A percentile compares a stretch with the other conserved stretches of the same genome.
phyloP scores from a whole-genome alignment of 108 stramenopile genomes.

The Nitzschia putrida region DNA sequence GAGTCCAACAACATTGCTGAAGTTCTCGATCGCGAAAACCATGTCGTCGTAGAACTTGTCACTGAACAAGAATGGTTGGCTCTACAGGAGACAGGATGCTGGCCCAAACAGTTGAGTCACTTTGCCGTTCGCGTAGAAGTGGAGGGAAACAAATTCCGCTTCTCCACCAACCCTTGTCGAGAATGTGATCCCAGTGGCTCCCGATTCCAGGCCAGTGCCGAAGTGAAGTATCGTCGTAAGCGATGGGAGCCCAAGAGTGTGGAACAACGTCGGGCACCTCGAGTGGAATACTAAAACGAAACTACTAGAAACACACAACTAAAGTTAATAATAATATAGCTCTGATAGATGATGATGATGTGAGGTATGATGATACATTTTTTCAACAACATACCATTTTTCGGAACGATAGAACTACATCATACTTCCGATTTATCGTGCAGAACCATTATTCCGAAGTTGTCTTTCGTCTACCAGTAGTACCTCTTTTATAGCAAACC shows the following conservation, averaged over 20 bases:
- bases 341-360: too few species aligned
- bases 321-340: too few species aligned
- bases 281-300: slow-evolving; percentile 23
- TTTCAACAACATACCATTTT: too few species aligned
- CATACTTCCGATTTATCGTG: too few species aligned
- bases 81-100: slow-evolving; percentile 62
- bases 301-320: too few species aligned
- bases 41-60: slow-evolving; percentile 76
- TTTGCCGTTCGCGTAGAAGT: slow-evolving; percentile 31
- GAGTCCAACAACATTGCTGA: slow-evolving; percentile 25
- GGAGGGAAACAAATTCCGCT: slow-evolving; percentile 29
- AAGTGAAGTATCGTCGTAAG: slow-evolving; percentile 33
- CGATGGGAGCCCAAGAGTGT: slow-evolving; percentile 30
- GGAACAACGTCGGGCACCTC: slow-evolving; percentile 23
- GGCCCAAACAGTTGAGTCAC: slow-evolving; percentile 25
- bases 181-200: slow-evolving; percentile 69
- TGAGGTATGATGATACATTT: too few species aligned
- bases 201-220: slow-evolving; percentile 23
- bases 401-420: too few species aligned
- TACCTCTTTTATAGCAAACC: too few species aligned
- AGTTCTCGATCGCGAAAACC: slow-evolving; percentile 77
- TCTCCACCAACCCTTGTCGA: slow-evolving; percentile 66
- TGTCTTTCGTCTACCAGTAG: too few species aligned
- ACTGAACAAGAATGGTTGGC: slow-evolving; percentile 74
- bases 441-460: too few species aligned